Evolutionary conservation across 139 green algal species (phyloP), one percentile per base, ranked within the genome.

Genomic region (Spirogloea muscicola): DNA sequence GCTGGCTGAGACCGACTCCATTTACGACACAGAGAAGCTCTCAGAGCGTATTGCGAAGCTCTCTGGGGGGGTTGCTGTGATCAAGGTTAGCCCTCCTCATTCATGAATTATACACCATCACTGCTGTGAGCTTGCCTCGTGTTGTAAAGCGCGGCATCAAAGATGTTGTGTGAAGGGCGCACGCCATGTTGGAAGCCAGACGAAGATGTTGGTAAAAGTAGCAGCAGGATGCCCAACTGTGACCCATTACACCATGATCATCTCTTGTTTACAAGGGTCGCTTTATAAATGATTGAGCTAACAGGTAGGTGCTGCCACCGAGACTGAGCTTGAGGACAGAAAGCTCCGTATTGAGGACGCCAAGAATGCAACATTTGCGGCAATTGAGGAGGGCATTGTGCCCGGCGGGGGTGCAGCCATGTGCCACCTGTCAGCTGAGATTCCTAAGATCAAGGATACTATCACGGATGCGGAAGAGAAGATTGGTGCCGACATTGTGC

Each of bases 11-110:
- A 97, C 92, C 2, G 94, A 98, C 86, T 89, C 68, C 3, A 87
- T 96, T 51, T 98, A 98, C 76, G 94, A 98, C 88, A 97, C 90
- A 0, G 89, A 99, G 89, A 99, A 99, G 92, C 91, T 99, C 27
- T 87, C 68, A 0, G 94, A 99, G 88, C 91, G 94, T 82, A 98
- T 99, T 62, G 94, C 94, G 72, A 98, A 98, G 92, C 90, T 99
- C 46, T 84, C 85, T 7, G 94, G 94, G 38, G 94, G 94, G 38
- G 93, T 98, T 25, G 93, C 93, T 2, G 93, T 98, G 49, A 96
- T 98, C 88, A 98, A 97, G 89, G 92, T 93, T 42, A 46, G 72
- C n/a, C n/a, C n/a, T n/a, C n/a, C n/a, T n/a, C n/a, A n/a, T n/a
- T n/a, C n/a, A n/a, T n/a, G n/a, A n/a, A n/a, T n/a, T n/a, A n/a